Conservation (phyloP, 1,284 basidiomycete species). For the Irpex sp. region DNA sequence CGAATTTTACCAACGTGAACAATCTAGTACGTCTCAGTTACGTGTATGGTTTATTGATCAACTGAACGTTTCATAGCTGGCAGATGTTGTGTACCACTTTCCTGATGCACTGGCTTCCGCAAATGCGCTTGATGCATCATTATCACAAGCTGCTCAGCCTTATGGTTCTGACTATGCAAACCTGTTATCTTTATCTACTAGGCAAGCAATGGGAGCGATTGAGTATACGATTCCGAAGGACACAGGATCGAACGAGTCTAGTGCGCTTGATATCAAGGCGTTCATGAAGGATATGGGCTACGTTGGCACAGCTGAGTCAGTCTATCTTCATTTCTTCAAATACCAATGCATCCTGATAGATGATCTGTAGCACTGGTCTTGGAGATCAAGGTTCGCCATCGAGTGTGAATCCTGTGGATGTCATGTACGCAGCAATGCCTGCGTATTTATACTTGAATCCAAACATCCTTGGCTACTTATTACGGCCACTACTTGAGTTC, state of each 20-base stretch:
- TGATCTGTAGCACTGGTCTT: no score
- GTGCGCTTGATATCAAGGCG: slow-evolving; percentile 37
- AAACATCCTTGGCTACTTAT: slow-evolving; percentile 33
- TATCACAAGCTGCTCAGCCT: slow-evolving; percentile 18
- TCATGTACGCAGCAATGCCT: slow-evolving; percentile 45
- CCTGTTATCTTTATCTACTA: slow-evolving; percentile 35
- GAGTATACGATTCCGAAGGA: slow-evolving; percentile 33
- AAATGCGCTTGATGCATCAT: slow-evolving; percentile 21
- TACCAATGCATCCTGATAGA: no score
- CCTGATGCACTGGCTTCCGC: slow-evolving; percentile 19
- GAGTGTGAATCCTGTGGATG: slow-evolving; percentile 42
- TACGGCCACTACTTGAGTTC: slow-evolving; percentile 43
- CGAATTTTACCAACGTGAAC: background rate
- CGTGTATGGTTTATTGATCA: background rate
- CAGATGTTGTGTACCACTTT: slow-evolving; percentile 25
- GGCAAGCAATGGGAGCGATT: slow-evolving; percentile 38
- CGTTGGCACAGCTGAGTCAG: slow-evolving; percentile 9
- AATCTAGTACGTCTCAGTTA: background rate
- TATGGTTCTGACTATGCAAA: slow-evolving; percentile 33
- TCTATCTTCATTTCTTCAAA: background rate
- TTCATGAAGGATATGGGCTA: slow-evolving; percentile 39
- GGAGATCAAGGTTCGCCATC: background rate
- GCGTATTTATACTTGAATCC: slow-evolving; percentile 45
- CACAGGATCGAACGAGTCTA: slow-evolving; percentile 24
- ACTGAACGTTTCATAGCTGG: slow-evolving; percentile 17